phyloP scores from a whole-genome alignment of 805 yeast genomes.

The Groenewaldozyma tartarivorans region DNA sequence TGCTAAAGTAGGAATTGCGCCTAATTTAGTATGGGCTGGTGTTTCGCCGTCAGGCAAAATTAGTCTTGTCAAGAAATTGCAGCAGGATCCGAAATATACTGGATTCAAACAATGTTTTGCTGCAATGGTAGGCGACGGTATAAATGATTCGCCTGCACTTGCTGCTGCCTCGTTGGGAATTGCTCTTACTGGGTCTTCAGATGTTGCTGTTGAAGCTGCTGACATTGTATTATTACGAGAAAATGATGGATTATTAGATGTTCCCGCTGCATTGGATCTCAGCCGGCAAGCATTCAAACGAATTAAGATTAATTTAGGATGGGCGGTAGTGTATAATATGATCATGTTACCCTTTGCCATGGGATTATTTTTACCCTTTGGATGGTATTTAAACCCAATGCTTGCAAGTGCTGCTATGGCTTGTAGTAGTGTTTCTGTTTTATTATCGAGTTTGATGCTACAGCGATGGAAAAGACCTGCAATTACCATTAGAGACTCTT shows the following conservation, averaged over 20 bases:
- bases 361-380: constrained; percentile 79
- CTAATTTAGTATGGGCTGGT: constrained; percentile 58
- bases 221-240: constrained; percentile 60
- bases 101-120: constrained; percentile 32
- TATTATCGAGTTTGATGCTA: constrained; percentile 64
- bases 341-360: constrained; percentile 92
- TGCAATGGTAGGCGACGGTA: constrained; percentile 95
- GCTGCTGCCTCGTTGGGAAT: constrained; percentile 84
- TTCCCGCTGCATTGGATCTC: constrained; percentile 50
- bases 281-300: constrained; percentile 61
- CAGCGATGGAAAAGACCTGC: constrained; percentile 39
- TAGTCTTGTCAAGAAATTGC: constrained; percentile 50
- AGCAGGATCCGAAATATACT: constrained; percentile 20
- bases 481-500: not conserved
- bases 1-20: constrained; percentile 52
- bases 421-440: constrained; percentile 81
- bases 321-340: constrained; percentile 79
- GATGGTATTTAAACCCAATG: constrained; percentile 68
- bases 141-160: constrained; percentile 94
- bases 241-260: constrained; percentile 27
- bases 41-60: constrained; percentile 73
- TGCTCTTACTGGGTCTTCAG: constrained; percentile 88
- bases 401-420: constrained; percentile 95
- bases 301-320: constrained; percentile 71
- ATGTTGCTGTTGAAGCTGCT: constrained; percentile 95